These are phyloP conservation scores for Vaccinium myrtillus DNA, from an alignment of 148 eudicot genomes.

Conservation along the genomic window DNA sequence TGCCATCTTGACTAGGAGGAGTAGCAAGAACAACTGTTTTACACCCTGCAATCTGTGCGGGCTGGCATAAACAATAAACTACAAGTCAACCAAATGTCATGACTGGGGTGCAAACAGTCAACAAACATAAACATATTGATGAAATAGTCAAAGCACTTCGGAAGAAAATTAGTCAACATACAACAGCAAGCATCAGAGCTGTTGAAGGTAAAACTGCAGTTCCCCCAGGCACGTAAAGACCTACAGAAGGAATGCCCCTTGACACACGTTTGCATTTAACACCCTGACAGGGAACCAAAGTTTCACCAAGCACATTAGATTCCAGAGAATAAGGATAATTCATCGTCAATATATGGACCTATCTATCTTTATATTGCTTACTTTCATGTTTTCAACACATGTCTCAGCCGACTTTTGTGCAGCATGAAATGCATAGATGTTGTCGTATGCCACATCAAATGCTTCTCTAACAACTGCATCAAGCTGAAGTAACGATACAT, in stretches of 20 bases:
- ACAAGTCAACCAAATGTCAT: constrained; percentile 17
- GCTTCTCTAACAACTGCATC: constrained; percentile 85
- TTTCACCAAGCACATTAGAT: constrained; percentile 10
- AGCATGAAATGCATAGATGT: constrained; percentile 94
- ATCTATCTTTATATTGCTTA: constrained; percentile 27
- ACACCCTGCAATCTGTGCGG: constrained; percentile 98
- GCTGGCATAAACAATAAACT: constrained; percentile 43
- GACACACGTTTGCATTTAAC: constrained; percentile 95
- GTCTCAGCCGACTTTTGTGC: constrained; percentile 81
- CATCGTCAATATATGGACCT: neutral
- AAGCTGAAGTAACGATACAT: constrained; percentile 49
- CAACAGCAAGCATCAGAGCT: constrained; percentile 95
- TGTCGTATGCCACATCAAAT: constrained; percentile 92
- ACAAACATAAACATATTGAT: constrained; percentile 2
- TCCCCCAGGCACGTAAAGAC: constrained; percentile 98
- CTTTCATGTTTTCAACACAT: constrained; percentile 86
- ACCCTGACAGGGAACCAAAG: constrained; percentile 52
- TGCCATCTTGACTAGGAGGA: constrained; percentile 87
- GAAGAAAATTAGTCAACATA: constrained; percentile 38
- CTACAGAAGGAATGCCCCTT: constrained; percentile 84
- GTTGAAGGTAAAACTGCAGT: constrained; percentile 99
- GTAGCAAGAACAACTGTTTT: constrained; percentile 92
- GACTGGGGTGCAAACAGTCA: constrained; percentile 2
- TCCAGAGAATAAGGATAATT: constrained; percentile 18
- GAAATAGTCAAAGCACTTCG: constrained; percentile 8